Evolutionary conservation across 768 basidiomycete genomes (phyloP).

Genomic region (Mycena albidolilacea): DNA sequence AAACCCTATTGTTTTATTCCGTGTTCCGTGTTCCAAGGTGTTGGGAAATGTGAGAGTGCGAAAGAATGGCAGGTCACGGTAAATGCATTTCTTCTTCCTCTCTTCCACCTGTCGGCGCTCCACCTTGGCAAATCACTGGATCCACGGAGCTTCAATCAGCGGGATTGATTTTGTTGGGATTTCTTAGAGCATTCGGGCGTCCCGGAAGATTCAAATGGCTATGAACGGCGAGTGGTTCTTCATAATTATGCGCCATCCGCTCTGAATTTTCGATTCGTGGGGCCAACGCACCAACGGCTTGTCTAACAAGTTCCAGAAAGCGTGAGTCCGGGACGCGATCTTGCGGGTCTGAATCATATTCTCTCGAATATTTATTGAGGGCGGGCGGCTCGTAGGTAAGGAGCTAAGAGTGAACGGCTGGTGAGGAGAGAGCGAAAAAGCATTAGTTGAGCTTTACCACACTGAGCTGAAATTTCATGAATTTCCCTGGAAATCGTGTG

Average conservation of each 20-base stretch:
- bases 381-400: background rate
- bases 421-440: background rate
- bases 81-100: background rate
- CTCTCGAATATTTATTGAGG: background rate
- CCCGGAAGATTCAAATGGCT: background rate
- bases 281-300: background rate
- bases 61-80: background rate
- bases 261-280: background rate
- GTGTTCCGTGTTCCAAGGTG: background rate
- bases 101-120: background rate
- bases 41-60: background rate
- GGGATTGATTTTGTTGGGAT: background rate
- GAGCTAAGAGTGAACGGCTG: background rate
- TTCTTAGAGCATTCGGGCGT: background rate
- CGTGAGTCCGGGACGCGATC: background rate
- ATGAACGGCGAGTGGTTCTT: background rate
- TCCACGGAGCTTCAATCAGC: background rate
- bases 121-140: background rate
- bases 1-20: background rate
- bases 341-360: background rate
- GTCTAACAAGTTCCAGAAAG: background rate
- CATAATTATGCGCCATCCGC: background rate
- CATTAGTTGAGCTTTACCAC: background rate
- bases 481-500: no score
- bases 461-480: background rate